phyloP scores from a whole-genome alignment of 257 asterid species.

The Nicotiana attenuata region DNA sequence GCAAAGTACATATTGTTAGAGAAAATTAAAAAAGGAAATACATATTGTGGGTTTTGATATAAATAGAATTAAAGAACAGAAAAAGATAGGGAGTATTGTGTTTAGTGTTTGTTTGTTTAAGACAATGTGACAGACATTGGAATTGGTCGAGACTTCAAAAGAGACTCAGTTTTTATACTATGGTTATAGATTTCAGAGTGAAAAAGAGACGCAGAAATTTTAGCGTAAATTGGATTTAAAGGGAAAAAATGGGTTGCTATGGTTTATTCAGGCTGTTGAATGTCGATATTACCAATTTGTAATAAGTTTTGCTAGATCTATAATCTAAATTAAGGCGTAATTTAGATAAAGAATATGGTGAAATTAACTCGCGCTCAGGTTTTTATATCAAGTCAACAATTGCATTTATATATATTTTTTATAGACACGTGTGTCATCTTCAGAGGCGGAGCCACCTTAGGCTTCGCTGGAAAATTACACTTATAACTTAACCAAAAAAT shows the following conservation, averaged over 20 bases:
- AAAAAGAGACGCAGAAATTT: neutral
- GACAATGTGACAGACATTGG: constrained; percentile 24
- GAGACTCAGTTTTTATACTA: neutral
- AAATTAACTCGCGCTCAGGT: no score
- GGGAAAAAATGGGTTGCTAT: neutral
- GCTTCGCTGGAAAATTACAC: no score
- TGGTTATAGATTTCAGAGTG: constrained; percentile 10
- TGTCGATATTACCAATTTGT: constrained; percentile 2
- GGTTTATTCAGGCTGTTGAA: neutral
- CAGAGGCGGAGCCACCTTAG: no score
- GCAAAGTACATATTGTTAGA: constrained; percentile 15
- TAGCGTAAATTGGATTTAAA: constrained; percentile 6
- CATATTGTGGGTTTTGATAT: constrained; percentile 16
- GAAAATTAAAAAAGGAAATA: neutral
- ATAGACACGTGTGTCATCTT: no score
- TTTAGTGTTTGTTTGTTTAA: constrained; percentile 3
- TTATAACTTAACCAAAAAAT: no score
- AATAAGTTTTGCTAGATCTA: neutral
- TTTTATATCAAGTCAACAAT: no score
- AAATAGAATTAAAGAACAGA: neutral
- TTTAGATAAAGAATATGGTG: neutral
- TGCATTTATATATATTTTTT: no score
- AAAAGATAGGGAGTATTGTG: neutral
- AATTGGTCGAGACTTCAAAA: constrained; percentile 12
- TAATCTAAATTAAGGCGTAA: neutral